These are phyloP conservation scores for Pezicula radicicola DNA, from an alignment of 2,329 filamentous ascomycete genomes.

Conservation along the genomic window DNA sequence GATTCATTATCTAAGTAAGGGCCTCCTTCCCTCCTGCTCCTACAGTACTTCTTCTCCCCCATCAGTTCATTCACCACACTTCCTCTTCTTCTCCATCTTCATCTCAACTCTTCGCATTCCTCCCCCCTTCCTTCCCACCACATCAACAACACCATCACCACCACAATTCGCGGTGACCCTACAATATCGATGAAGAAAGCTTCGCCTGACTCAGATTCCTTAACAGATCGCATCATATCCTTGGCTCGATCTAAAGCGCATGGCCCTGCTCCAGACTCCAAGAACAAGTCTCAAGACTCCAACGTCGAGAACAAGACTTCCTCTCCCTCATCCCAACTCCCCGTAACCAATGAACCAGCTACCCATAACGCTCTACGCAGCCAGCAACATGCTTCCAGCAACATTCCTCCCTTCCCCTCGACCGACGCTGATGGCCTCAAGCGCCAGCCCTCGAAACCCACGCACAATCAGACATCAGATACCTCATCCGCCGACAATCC, in stretches of 20 bases:
- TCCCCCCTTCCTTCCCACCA: background rate
- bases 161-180: background rate
- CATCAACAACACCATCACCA: background rate
- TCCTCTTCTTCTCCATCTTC: background rate
- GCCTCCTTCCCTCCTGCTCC: background rate
- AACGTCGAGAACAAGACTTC: background rate
- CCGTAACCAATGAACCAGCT: slow-evolving; percentile 32
- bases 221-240: slow-evolving; percentile 55
- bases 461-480: slow-evolving; percentile 28
- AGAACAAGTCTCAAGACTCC: slow-evolving; percentile 26
- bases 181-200: slow-evolving; percentile 59
- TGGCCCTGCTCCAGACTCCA: slow-evolving; percentile 42
- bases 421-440: slow-evolving; percentile 22
- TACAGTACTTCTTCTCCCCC: too few species aligned
- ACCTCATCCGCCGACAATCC: slow-evolving; percentile 30
- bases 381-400: slow-evolving; percentile 4
- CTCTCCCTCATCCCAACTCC: slow-evolving; percentile 25
- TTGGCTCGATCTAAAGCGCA: slow-evolving; percentile 52
- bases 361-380: slow-evolving; percentile 7
- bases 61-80: too few species aligned
- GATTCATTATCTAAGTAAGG: background rate
- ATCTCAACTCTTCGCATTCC: background rate
- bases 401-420: slow-evolving; percentile 19
- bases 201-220: slow-evolving; percentile 46
- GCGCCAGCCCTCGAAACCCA: slow-evolving; percentile 22